phyloP scores from a whole-genome alignment of 805 yeast species.

The Candida tammaniensis region DNA sequence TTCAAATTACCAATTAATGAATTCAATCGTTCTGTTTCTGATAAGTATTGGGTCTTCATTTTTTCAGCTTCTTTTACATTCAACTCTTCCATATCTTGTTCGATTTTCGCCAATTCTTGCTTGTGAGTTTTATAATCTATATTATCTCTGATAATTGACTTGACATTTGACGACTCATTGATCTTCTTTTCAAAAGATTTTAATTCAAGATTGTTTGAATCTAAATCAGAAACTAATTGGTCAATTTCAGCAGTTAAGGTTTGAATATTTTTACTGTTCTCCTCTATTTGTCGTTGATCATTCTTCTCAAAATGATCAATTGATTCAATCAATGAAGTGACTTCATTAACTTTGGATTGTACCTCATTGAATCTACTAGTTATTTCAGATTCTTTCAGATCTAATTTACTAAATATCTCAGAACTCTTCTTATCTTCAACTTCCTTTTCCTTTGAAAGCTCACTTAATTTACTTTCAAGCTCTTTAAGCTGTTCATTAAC shows the following conservation, averaged over 20 bases:
- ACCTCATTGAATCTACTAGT: background rate
- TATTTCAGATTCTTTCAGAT: background rate
- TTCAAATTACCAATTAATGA: conserved; percentile 52
- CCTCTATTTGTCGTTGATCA: conserved; percentile 20
- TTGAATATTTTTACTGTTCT: conserved; percentile 15
- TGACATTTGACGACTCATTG: conserved; percentile 57
- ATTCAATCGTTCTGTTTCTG: conserved; percentile 50
- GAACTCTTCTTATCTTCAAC: conserved; percentile 8
- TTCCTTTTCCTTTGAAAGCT: conserved; percentile 9
- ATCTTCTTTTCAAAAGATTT: conserved; percentile 39
- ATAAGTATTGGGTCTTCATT: conserved; percentile 59
- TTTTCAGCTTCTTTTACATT: conserved; percentile 58
- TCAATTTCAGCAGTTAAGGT: conserved; percentile 21
- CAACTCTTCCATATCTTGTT: conserved; percentile 39
- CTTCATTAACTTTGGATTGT: background rate
- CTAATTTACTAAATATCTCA: conserved; percentile 8
- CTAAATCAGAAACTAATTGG: conserved; percentile 17
- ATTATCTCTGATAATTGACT: conserved; percentile 63
- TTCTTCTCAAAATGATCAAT: conserved; percentile 21
- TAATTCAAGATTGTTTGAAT: conserved; percentile 15
- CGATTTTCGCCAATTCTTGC: conserved; percentile 34
- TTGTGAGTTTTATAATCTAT: conserved; percentile 52
- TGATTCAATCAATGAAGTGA: conserved; percentile 1
- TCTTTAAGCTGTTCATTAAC: conserved; percentile 21
- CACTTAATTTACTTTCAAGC: conserved; percentile 9